Percentiles rank a stretch among this genome's conserved stretches.
phyloP scores from a whole-genome alignment of 2,329 filamentous ascomycete genomes.

The Diaporthe australafricana region DNA sequence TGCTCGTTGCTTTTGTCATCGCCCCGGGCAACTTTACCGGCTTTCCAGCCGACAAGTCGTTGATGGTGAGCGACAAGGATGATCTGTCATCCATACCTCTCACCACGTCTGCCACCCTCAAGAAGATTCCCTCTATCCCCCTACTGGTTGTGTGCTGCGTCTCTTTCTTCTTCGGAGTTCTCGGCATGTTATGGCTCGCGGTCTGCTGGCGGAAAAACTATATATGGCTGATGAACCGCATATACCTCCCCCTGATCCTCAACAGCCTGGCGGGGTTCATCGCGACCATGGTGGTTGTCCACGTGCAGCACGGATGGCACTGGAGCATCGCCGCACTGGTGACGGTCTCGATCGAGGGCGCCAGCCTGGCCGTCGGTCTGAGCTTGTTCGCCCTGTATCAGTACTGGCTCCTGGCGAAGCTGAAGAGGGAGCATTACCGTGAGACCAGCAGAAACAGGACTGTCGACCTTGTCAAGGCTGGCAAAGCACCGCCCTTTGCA shows the following conservation, averaged over 20 bases:
- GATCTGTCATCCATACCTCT: constrained; percentile 1
- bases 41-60: constrained; percentile 27
- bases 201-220: constrained; percentile 60
- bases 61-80: constrained; percentile 18
- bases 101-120: constrained; percentile 21
- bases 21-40: constrained; percentile 64
- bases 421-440: constrained; percentile 45
- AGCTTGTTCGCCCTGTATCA: constrained; percentile 48
- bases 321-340: constrained; percentile 57
- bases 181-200: constrained; percentile 57
- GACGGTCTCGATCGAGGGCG: constrained; percentile 52
- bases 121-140: constrained; percentile 39
- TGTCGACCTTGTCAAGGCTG: constrained; percentile 28
- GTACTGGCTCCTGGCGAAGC: constrained; percentile 45
- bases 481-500: constrained; percentile 39
- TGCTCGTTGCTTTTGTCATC: constrained; percentile 64
- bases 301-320: constrained; percentile 57
- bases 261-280: constrained; percentile 63
- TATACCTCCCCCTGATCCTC: constrained; percentile 59
- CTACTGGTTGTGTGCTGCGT: constrained; percentile 57
- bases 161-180: constrained; percentile 53
- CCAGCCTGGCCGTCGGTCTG: constrained; percentile 43
- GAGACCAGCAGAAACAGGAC: constrained; percentile 31
- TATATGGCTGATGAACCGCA: constrained; percentile 64
- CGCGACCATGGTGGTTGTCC: constrained; percentile 61